These are phyloP conservation scores for Pseudogymnoascus pannorum DNA, from an alignment of 2,329 filamentous ascomycete species.

Conservation along the genomic window DNA sequence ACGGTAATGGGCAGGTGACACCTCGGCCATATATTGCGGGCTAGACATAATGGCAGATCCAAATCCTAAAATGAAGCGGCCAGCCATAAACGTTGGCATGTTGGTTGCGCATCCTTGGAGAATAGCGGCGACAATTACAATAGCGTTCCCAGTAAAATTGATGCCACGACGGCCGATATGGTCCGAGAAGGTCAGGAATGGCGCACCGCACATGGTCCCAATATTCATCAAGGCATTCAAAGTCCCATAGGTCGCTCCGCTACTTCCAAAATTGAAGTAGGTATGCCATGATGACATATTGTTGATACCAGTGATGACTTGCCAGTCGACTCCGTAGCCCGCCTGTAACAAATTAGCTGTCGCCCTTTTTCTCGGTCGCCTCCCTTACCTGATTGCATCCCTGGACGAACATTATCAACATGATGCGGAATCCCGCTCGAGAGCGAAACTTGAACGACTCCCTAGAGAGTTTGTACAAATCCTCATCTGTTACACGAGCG, in stretches of 20 bases:
- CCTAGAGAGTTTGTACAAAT: slow-evolving; percentile 35
- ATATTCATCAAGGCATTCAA: slow-evolving; percentile 43
- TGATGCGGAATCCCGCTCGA: slow-evolving; percentile 34
- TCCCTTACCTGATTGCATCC: slow-evolving; percentile 36
- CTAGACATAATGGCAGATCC: slow-evolving; percentile 21
- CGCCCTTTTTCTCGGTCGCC: slow-evolving; percentile 11
- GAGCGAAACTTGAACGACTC: slow-evolving; percentile 36
- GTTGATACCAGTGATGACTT: slow-evolving; percentile 41
- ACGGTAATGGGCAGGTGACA: slow-evolving; percentile 23
- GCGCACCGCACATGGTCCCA: slow-evolving; percentile 40
- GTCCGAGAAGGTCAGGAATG: slow-evolving; percentile 43
- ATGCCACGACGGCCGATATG: slow-evolving; percentile 44
- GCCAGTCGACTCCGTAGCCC: slow-evolving; percentile 43
- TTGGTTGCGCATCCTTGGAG: slow-evolving; percentile 19
- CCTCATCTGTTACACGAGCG: slow-evolving; percentile 39
- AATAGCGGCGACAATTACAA: slow-evolving; percentile 38
- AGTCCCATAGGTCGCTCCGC: slow-evolving; percentile 30
- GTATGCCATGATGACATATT: slow-evolving; percentile 35
- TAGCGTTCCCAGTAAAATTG: slow-evolving; percentile 38
- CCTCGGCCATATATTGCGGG: slow-evolving; percentile 28
- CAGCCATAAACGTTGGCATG: slow-evolving; percentile 22
- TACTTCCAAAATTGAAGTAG: slow-evolving; percentile 37
- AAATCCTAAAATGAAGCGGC: slow-evolving; percentile 22
- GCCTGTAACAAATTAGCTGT: slow-evolving; percentile 20
- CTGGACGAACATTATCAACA: slow-evolving; percentile 38